These are phyloP conservation scores for Trichophyton equinum DNA, from an alignment of 2,329 filamentous ascomycete genomes.

Conservation along the genomic window DNA sequence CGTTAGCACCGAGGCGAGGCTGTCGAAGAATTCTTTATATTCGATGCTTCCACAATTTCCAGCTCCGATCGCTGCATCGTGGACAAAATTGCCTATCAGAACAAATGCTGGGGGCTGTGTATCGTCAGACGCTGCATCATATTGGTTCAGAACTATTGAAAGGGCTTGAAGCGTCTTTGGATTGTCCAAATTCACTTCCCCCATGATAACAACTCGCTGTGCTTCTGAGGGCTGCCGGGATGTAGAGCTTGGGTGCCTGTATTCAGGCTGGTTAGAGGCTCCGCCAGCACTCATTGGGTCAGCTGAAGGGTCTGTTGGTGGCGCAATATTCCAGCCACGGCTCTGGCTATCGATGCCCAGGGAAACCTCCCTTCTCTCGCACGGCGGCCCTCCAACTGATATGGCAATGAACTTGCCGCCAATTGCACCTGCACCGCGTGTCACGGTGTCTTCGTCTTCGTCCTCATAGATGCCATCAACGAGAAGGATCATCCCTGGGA, in stretches of 20 bases:
- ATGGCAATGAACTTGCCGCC: constrained; percentile 87
- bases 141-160: constrained; percentile 62
- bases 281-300: neutral
- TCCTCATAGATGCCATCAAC: constrained; percentile 96
- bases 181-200: constrained; percentile 76
- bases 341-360: constrained; percentile 53
- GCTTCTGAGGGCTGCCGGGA: neutral
- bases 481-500: constrained; percentile 89
- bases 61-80: constrained; percentile 48
- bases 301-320: neutral
- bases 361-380: constrained; percentile 68
- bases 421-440: constrained; percentile 71
- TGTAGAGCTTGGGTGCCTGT: neutral
- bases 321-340: constrained; percentile 25
- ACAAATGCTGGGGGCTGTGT: constrained; percentile 66
- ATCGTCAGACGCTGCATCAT: constrained; percentile 52
- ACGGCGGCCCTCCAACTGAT: constrained; percentile 81
- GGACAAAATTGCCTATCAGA: constrained; percentile 71
- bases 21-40: constrained; percentile 94
- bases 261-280: neutral
- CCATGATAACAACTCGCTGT: constrained; percentile 58
- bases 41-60: constrained; percentile 79
- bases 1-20: constrained; percentile 64
- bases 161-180: constrained; percentile 71
- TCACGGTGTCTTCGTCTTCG: constrained; percentile 53